Conservation (phyloP, 148 eudicot species). For the Chenopodium berlandieri region DNA sequence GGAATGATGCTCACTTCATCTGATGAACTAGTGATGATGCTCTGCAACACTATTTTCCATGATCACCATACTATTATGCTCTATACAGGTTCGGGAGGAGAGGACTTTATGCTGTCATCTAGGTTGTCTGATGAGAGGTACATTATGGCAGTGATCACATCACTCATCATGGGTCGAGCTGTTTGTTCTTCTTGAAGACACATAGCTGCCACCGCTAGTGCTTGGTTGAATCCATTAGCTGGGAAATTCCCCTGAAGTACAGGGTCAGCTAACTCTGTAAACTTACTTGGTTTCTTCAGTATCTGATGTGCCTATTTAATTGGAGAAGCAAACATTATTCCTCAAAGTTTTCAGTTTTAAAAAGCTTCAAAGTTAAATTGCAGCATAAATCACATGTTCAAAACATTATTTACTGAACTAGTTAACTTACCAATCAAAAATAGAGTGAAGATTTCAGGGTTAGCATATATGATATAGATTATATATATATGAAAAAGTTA, state of each 20-base stretch:
- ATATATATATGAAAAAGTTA: too few species aligned
- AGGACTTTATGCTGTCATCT: neutral
- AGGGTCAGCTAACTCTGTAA: constrained; percentile 55
- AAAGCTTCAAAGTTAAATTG: too few species aligned
- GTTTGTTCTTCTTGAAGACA: constrained; percentile 63
- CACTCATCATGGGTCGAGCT: constrained; percentile 53
- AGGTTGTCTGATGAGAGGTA: constrained; percentile 6
- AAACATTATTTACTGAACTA: too few species aligned
- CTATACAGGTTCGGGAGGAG: neutral
- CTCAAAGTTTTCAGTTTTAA: neutral
- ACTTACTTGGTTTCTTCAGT: constrained; percentile 51
- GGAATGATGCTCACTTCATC: neutral
- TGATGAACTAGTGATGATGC: neutral
- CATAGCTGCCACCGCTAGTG: constrained; percentile 63
- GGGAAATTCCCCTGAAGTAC: constrained; percentile 45
- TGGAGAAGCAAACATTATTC: neutral
- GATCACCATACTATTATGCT: neutral
- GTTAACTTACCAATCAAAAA: too few species aligned
- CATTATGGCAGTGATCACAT: constrained; percentile 10
- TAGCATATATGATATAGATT: too few species aligned
- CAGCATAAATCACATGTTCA: neutral
- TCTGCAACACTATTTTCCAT: neutral
- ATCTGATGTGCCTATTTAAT: constrained; percentile 49
- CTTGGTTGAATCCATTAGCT: constrained; percentile 50
- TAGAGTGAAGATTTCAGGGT: too few species aligned